Evolutionary conservation across 129 eudicot genomes (phyloP).

Genomic region (sunflower (Helianthus annuus)): DNA sequence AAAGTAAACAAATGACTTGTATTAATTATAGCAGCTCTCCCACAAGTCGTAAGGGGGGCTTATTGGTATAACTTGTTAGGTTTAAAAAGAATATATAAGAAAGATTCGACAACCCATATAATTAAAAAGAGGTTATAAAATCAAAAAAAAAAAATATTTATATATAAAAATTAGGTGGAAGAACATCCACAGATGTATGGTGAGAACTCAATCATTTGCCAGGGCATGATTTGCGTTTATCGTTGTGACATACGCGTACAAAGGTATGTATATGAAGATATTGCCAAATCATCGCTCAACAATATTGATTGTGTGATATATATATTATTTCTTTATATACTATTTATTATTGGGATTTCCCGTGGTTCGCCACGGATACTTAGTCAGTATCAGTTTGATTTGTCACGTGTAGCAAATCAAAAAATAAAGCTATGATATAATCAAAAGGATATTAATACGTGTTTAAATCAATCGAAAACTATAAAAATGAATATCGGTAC

Average conservation of each 20-base stretch:
- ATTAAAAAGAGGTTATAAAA: conserved; percentile 8
- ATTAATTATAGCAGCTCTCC: not conserved
- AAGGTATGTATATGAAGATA: not conserved
- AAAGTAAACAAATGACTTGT: no score
- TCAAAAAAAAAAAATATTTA: not conserved
- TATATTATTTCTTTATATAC: not conserved
- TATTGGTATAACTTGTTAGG: not conserved
- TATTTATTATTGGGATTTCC: not conserved
- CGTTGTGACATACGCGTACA: conserved; percentile 25
- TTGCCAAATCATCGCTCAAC: not conserved
- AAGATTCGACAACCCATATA: conserved; percentile 35
- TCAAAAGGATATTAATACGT: no score
- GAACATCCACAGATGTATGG: conserved; percentile 12
- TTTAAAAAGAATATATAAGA: conserved; percentile 3
- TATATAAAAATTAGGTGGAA: conserved; percentile 7
- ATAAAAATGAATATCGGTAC: no score
- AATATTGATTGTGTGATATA: not conserved
- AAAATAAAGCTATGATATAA: no score
- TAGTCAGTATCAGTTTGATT: no score
- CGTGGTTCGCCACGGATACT: no score
- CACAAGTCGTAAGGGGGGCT: not conserved
- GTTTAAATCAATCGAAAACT: no score
- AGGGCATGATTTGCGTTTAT: conserved; percentile 34
- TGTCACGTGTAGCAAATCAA: no score
- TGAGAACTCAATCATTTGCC: conserved; percentile 34